phyloP scores from a whole-genome alignment of 129 eudicot species.

The Flaveria bidentis region DNA sequence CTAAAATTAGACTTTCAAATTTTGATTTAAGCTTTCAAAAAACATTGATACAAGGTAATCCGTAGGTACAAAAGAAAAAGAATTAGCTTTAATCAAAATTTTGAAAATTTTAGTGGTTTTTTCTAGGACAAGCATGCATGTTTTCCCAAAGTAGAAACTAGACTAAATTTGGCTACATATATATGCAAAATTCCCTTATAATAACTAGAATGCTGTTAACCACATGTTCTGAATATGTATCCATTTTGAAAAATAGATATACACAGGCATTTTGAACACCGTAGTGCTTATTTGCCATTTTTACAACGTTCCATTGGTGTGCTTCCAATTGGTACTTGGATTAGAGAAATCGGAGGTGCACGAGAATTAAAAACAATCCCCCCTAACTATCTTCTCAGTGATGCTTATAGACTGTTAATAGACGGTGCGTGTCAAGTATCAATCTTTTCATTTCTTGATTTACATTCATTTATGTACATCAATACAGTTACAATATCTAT shows the following conservation, averaged over 20 bases:
- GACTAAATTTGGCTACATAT: background rate
- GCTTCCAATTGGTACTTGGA: conserved; percentile 67
- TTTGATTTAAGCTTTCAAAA: background rate
- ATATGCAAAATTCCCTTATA: background rate
- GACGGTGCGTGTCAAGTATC: conserved; percentile 39
- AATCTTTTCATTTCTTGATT: conserved; percentile 1
- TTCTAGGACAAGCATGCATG: background rate
- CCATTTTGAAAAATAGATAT: conserved; percentile 45
- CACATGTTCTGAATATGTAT: conserved; percentile 22
- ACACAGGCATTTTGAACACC: conserved; percentile 56
- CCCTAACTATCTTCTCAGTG: conserved; percentile 44
- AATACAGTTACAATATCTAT: background rate
- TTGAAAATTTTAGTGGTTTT: background rate
- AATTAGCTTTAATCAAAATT: background rate
- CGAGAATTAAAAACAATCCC: conserved; percentile 44
- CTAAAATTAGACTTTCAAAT: background rate
- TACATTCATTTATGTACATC: background rate
- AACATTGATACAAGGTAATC: background rate
- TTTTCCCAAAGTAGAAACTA: background rate
- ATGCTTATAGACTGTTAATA: conserved; percentile 52
- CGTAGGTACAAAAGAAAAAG: background rate
- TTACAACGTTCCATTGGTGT: conserved; percentile 56
- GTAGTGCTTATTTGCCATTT: conserved; percentile 50
- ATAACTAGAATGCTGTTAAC: background rate
- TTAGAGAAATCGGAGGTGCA: conserved; percentile 43